Evolutionary conservation across 352 stramenopile genomes (phyloP), one percentile per base, ranked within the genome.

Genomic region (Peronospora farinosa): DNA sequence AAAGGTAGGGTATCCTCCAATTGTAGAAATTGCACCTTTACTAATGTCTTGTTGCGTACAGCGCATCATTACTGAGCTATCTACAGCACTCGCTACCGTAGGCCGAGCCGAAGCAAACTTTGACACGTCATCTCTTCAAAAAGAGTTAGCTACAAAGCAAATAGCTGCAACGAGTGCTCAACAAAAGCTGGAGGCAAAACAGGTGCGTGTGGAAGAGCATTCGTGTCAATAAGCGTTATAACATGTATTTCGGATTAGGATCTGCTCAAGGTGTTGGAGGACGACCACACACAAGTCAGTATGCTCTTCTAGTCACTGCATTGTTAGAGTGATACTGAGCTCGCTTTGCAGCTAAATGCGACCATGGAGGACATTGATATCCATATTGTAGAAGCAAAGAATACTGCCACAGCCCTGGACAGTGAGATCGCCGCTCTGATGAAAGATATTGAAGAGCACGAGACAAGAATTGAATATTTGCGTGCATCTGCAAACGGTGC

Each of bases 51-150:
- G 17, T 32, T 30, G 6, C 28, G n/a, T 58, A 19, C 45, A 79
- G 69, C 57, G 40, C 23, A 49, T 31, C 39, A 63, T 76, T 31
- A 46, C 60, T 6, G 57, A 72, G 19, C 13, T 79, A 51, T 66
- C 55, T 19, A 40, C 46, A 40, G 62, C 62, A 17, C 52, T 70
- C 3, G 37, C 47, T 15, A 36, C 40, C 10, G 59, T 63, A 21
- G 25, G 51, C 15, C 50, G 32, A 12, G 33, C 36, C 31, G 33
- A 37, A 47, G 23, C 7, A 39, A 32, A 45, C 4, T 58, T 63
- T 31, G 37, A 54, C 31, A 66, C 33, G 19, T 28, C 40, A 25
- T 30, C 19, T 19, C 35, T 65, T 40, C 44, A 63, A 55, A 40
- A 62, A 48, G 47, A 62, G 28, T 9, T 68, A 17, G 23, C 23